A percentile compares a stretch with the other conserved stretches of the same genome.
These are phyloP conservation scores for Podaxis sp. DNA, from an alignment of 768 basidiomycete species.

Conservation along the genomic window DNA sequence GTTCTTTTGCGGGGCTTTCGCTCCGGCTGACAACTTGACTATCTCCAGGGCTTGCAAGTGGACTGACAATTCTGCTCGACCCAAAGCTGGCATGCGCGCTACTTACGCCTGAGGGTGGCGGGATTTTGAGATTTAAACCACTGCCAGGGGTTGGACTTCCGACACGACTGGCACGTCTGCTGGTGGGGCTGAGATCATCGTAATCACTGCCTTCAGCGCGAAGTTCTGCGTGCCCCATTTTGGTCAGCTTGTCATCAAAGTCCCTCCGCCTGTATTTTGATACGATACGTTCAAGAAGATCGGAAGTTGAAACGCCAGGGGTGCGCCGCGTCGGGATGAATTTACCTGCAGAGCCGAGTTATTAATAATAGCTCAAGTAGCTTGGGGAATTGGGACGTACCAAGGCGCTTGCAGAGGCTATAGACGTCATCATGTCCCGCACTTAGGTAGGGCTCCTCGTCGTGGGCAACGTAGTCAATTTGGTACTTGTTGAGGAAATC, in stretches of 20 bases:
- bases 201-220: constrained; percentile 63
- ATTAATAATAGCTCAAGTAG: background rate
- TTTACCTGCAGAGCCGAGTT: constrained; percentile 55
- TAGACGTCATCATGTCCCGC: constrained; percentile 89
- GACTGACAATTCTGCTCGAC: constrained; percentile 4
- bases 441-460: constrained; percentile 84
- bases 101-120: background rate
- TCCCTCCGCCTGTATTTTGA: constrained; percentile 79
- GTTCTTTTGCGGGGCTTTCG: background rate
- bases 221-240: constrained; percentile 80
- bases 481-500: constrained; percentile 80
- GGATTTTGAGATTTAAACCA: background rate
- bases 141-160: constrained; percentile 5
- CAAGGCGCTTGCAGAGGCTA: constrained; percentile 72
- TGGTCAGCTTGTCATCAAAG: constrained; percentile 87
- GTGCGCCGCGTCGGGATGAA: constrained; percentile 96
- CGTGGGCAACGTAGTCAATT: constrained; percentile 98
- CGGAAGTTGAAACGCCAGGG: constrained; percentile 91
- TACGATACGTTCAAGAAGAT: constrained; percentile 90
- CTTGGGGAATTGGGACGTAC: constrained; percentile 38
- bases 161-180: constrained; percentile 31
- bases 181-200: constrained; percentile 32
- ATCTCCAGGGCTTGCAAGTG: constrained; percentile 9
- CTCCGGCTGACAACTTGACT: constrained; percentile 4
- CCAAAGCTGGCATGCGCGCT: background rate